phyloP scores from a whole-genome alignment of 345 rosid species.

The Populus davidiana region DNA sequence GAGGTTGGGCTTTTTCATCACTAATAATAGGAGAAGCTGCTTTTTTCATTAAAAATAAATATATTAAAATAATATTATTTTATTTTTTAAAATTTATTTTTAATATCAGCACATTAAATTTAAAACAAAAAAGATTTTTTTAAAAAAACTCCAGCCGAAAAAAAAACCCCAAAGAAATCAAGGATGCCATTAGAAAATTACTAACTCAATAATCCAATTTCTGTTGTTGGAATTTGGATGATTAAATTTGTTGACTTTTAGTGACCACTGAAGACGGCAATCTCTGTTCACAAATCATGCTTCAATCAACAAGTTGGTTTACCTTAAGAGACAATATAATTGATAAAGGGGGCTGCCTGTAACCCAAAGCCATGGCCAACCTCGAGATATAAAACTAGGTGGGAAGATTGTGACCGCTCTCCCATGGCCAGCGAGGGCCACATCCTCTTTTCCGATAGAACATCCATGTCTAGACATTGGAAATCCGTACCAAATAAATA shows the following conservation, averaged over 20 bases:
- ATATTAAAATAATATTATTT: too few relatives aligned
- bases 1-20: not conserved
- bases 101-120: too few relatives aligned
- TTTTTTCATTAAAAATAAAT: not conserved
- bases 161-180: too few relatives aligned
- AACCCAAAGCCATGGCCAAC: conserved; percentile 8
- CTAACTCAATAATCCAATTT: too few relatives aligned
- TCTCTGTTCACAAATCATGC: conserved; percentile 22
- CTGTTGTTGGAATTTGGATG: too few relatives aligned
- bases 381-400: not conserved
- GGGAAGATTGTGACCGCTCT: not conserved
- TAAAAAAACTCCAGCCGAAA: too few relatives aligned
- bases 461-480: not conserved
- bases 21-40: not conserved
- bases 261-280: not conserved
- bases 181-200: not conserved
- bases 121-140: rapidly evolving
- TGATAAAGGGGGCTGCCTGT: conserved; percentile 17
- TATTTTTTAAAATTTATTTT: too few relatives aligned
- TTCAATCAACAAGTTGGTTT: conserved; percentile 5
- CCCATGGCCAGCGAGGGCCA: not conserved
- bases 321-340: conserved; percentile 9
- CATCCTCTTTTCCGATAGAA: not conserved
- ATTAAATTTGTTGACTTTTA: not conserved
- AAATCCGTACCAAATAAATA: too few relatives aligned